Evolutionary conservation across 208 protist species (phyloP), one percentile per base, ranked within the genome.

Genomic region (Leptomonas pyrrhocoris): DNA sequence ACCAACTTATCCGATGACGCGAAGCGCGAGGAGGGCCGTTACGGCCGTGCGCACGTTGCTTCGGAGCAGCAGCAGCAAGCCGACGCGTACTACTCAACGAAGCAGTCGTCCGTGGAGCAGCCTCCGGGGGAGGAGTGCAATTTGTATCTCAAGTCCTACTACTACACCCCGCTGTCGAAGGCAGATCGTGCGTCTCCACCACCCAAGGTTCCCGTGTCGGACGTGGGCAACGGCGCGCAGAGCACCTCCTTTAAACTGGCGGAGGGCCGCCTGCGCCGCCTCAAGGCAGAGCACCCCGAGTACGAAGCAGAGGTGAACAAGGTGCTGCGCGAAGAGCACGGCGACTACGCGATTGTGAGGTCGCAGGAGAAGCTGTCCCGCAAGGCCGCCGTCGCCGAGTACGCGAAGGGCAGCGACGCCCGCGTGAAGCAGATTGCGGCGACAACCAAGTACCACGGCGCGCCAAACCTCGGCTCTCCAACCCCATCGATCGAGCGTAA

Each of bases 11-110:
- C 80, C 12, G 89, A 92, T 45, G 86, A 79, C 15, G 72, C 79
- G 19, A 94, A 94, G 77, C 80, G 81, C 16, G 74, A 76, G 51
- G 79, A 89, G 40, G 89, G 89, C 21, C 79, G 82, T 30, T 75
- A 81, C 45, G 86, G 89, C 19, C 83, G 76, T 23, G 81, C 75
- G 5, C 79, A 80, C 57, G 69, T 84, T 1, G 46, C 51, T 4
- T 73, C 72, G 23, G 59, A 77, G 18, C 59, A 74, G 70, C 65
- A 78, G 50, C n/a, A 46, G 36, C 70, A 71, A 30, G 71, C 58
- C 6, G 63, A 61, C 15, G 70, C 61, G 27, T 89, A 82, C 66
- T 82, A 86, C 56, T 46, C 36, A 5, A 66, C 45, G 34, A 49
- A 48, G 43, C 28, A 62, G 68, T 23, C 73, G 45, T 43, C 51